A percentile compares a stretch with the other conserved stretches of the same genome.
phyloP scores from a whole-genome alignment of 1,139 yeast genomes.

The Kurtzmaniella quercitrusa region DNA sequence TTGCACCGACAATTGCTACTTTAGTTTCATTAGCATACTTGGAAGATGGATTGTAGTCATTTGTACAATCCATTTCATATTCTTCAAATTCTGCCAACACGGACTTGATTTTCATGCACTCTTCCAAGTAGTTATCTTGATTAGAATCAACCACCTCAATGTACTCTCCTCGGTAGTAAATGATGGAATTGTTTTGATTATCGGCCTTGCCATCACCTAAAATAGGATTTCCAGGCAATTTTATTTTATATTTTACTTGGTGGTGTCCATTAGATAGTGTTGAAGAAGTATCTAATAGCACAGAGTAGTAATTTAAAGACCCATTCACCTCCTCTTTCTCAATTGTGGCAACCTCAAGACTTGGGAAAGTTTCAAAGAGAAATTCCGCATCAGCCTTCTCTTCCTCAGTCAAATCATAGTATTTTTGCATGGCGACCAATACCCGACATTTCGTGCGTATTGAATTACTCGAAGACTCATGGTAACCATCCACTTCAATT shows the following conservation, averaged over 20 bases:
- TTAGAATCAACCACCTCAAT: conserved; percentile 86
- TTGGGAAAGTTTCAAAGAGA: conserved; percentile 60
- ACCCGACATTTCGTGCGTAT: background rate
- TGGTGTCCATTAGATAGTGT: conserved; percentile 38
- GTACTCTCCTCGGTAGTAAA: conserved; percentile 80
- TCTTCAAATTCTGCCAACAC: conserved; percentile 80
- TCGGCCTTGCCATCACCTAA: conserved; percentile 90
- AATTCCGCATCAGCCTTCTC: conserved; percentile 56
- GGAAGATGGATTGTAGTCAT: conserved; percentile 47
- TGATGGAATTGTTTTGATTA: conserved; percentile 75
- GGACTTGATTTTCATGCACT: conserved; percentile 76
- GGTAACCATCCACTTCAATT: conserved; percentile 45
- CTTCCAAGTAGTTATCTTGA: conserved; percentile 84
- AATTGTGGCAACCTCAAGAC: conserved; percentile 55
- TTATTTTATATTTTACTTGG: conserved; percentile 49
- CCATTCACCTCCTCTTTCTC: conserved; percentile 40
- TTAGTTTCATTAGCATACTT: conserved; percentile 35
- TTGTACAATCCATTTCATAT: conserved; percentile 26
- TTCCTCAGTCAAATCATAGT: conserved; percentile 43
- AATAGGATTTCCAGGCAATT: conserved; percentile 80
- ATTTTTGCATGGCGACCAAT: conserved; percentile 68
- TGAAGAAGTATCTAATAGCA: conserved; percentile 52
- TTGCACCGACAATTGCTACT: conserved; percentile 83
- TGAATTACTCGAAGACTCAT: background rate
- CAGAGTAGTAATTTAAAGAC: conserved; percentile 49